A percentile compares a stretch with the other conserved stretches of the same genome.
phyloP scores from a whole-genome alignment of 2,329 filamentous ascomycete genomes.

The Monilinia laxa region DNA sequence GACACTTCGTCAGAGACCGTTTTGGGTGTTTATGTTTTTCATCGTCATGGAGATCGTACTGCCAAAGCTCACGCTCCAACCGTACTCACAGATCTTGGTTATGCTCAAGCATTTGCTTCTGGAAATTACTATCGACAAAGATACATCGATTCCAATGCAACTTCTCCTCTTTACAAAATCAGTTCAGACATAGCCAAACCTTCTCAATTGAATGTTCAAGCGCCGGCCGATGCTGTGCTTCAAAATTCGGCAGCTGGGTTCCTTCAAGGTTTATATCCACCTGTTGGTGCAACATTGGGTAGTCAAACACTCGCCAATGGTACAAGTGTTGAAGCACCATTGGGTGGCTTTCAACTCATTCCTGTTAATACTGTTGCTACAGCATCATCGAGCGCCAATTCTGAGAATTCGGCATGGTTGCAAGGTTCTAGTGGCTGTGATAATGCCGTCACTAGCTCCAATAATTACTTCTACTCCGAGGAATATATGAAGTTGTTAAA shows the following conservation, averaged over 20 bases:
- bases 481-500: conserved; percentile 49
- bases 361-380: conserved; percentile 63
- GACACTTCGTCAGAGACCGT: conserved; percentile 40
- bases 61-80: conserved; percentile 71
- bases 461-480: conserved; percentile 52
- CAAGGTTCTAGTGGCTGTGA: conserved; percentile 58
- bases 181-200: conserved; percentile 64
- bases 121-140: conserved; percentile 74
- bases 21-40: conserved; percentile 82
- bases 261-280: conserved; percentile 84
- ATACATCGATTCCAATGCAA: conserved; percentile 65
- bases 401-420: conserved; percentile 58
- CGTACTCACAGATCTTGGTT: conserved; percentile 75
- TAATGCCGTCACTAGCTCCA: conserved; percentile 55
- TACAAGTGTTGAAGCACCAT: conserved; percentile 61
- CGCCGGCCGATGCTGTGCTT: conserved; percentile 74
- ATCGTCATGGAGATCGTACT: conserved; percentile 86
- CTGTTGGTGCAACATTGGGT: conserved; percentile 55
- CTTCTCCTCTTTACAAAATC: conserved; percentile 63
- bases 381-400: conserved; percentile 53
- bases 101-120: conserved; percentile 69
- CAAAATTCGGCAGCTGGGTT: conserved; percentile 79
- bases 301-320: conserved; percentile 70
- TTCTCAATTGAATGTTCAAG: conserved; percentile 68
- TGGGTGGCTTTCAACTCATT: conserved; percentile 82